Base-by-base conservation (phyloP, 352 stramenopile genomes). In the Globisporangium radiosum region DNA sequence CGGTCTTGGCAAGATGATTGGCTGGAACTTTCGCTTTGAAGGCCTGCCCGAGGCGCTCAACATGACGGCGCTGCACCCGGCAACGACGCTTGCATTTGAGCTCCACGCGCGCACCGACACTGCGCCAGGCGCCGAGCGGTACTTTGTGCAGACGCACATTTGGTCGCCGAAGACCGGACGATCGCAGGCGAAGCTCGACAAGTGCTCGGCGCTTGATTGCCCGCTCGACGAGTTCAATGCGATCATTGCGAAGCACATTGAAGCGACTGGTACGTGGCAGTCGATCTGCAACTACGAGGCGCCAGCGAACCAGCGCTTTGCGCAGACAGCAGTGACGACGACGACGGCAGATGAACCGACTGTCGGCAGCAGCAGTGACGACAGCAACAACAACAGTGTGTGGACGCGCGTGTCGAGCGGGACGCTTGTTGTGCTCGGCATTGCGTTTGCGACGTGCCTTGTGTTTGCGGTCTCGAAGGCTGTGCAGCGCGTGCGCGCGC, bases 51-150 rank as follows among this genome's bases (percentile, higher is more conserved):
- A 60, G 47, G 85, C 85, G 48, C 64, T 94, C 10, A 85, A 87
- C 64, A 80, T 78, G 49, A 78, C 81, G 14, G 65, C 80, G 38
- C 56, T 91, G 10, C 78, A 89, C 52, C 85, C 85, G 0, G 85
- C 71, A 52, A 90, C 85, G 10, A 89, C 85, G 43, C 83, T 94
- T 72, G 85, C 90, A 53, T 94, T 94, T 53, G 85, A 94, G 66
- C 62, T 94, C 37, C 85, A 84, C 45, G 73, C 74, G 3, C 58
- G 57, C 47, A 63, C 50, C 15, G 36, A 59, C 7, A 62, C 64
- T 7, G 56, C 45, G 17, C 59, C 62, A 7, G 54, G 52, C 2
- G 59, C 61, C 19, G 76, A 89, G 54, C 47, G 58, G 3, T 91
- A 91, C 57, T 85, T 85, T 47, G 71, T 94, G 47, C 70, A 80